A percentile compares a stretch with the other conserved stretches of the same genome.
Conservation (phyloP, 768 basidiomycete species). For the Gloeopeniophorella convolvens region DNA sequence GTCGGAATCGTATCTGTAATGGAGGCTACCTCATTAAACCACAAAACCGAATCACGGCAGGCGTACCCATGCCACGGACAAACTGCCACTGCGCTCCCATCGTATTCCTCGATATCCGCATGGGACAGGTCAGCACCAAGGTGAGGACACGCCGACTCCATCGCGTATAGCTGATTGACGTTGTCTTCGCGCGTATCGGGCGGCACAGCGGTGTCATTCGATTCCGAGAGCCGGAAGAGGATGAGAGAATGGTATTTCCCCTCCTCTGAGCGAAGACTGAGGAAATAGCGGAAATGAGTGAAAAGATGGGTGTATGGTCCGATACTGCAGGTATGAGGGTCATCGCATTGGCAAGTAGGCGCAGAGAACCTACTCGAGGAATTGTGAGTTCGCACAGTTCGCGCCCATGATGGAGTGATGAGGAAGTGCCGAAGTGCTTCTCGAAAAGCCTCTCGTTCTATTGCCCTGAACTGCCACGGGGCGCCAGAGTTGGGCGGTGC, state of each 20-base stretch:
- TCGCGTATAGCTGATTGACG: conserved; percentile 53
- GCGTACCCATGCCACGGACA: conserved; percentile 71
- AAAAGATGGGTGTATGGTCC: conserved; percentile 3
- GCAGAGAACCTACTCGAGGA: no score
- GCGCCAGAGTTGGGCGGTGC: no score
- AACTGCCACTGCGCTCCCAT: conserved; percentile 52
- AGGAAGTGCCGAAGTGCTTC: no score
- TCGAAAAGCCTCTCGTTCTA: no score
- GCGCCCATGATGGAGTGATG: no score
- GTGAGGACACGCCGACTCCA: conserved; percentile 79
- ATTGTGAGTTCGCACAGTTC: no score
- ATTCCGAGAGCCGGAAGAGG: conserved; percentile 23
- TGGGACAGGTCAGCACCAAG: conserved; percentile 75
- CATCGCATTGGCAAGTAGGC: no score
- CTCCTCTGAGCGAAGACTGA: conserved; percentile 20
- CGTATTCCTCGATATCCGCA: conserved; percentile 70
- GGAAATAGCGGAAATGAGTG: conserved; percentile 1
- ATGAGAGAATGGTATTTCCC: conserved; percentile 26
- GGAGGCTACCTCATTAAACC: background rate
- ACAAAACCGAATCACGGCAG: background rate
- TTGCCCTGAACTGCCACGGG: no score
- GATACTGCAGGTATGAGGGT: no score
- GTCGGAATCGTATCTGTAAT: conserved; percentile 63
- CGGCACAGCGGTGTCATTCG: background rate
- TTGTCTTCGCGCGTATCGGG: background rate